These are phyloP conservation scores for Cladosporium colombiae DNA, from an alignment of 2,329 filamentous ascomycete genomes.

Conservation along the genomic window DNA sequence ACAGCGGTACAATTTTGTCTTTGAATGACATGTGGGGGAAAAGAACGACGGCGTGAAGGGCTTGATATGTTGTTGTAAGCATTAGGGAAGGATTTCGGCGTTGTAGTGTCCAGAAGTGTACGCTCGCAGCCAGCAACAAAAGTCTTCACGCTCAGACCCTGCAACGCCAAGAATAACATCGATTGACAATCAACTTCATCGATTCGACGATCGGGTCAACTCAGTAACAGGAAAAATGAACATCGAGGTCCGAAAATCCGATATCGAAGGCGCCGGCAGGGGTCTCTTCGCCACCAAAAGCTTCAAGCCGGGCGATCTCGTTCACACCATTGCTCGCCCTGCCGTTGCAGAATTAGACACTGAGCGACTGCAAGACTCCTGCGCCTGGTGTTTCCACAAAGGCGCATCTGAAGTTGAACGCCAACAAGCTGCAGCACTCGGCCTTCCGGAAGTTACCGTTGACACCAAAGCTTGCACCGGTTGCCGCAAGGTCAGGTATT, in stretches of 20 bases:
- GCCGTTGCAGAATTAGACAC: constrained; percentile 58
- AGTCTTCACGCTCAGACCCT: not conserved
- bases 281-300: constrained; percentile 56
- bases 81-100: too few relatives aligned
- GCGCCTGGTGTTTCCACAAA: constrained; percentile 56
- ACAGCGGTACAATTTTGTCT: too few relatives aligned
- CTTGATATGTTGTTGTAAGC: not conserved
- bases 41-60: not conserved
- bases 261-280: constrained; percentile 44
- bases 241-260: constrained; percentile 29
- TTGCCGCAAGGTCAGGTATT: constrained; percentile 61
- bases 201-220: not conserved
- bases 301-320: constrained; percentile 51
- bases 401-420: constrained; percentile 29
- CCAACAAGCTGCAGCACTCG: constrained; percentile 40
- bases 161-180: not conserved
- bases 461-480: constrained; percentile 57
- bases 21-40: not conserved
- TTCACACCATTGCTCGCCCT: constrained; percentile 53
- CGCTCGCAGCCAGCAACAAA: not conserved
- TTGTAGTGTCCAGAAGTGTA: too few relatives aligned
- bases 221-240: constrained; percentile 21
- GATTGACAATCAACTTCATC: not conserved
- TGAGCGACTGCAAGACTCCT: constrained; percentile 54
- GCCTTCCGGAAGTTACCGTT: constrained; percentile 28